Evolutionary conservation across 2,329 filamentous ascomycete genomes (phyloP).

Genomic region (Ascochyta viciae-villosae): DNA sequence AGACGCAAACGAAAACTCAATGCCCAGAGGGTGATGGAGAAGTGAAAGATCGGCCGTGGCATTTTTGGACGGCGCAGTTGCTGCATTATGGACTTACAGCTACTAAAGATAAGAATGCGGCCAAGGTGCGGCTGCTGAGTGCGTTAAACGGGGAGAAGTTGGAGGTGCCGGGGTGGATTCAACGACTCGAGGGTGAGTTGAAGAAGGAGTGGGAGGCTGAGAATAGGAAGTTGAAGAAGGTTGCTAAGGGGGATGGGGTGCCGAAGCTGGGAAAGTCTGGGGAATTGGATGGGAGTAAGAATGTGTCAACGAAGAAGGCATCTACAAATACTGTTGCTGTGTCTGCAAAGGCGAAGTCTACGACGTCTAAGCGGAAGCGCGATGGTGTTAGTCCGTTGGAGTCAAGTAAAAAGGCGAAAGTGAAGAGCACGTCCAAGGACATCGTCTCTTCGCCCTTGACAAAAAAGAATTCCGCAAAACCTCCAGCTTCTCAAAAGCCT

Average conservation of each 20-base stretch:
- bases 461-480: neutral
- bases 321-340: neutral
- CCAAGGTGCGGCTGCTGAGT: constrained; percentile 66
- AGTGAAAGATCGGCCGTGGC: constrained; percentile 60
- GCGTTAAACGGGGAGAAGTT: constrained; percentile 60
- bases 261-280: constrained; percentile 14
- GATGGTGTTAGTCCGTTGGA: neutral
- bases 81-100: constrained; percentile 66
- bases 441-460: neutral
- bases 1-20: neutral
- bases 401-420: neutral
- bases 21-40: neutral
- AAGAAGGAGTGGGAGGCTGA: constrained; percentile 65
- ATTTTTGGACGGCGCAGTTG: constrained; percentile 70
- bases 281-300: neutral
- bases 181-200: constrained; percentile 60
- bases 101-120: constrained; percentile 65
- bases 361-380: constrained; percentile 3
- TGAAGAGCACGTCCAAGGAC: neutral
- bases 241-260: neutral
- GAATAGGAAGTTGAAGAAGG: constrained; percentile 57
- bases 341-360: neutral
- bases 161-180: constrained; percentile 58
- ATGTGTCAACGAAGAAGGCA: neutral
- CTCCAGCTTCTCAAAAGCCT: neutral